Evolutionary conservation across 192 early-diverging fungal genomes (phyloP).

Genomic region (Backusella westeae): DNA sequence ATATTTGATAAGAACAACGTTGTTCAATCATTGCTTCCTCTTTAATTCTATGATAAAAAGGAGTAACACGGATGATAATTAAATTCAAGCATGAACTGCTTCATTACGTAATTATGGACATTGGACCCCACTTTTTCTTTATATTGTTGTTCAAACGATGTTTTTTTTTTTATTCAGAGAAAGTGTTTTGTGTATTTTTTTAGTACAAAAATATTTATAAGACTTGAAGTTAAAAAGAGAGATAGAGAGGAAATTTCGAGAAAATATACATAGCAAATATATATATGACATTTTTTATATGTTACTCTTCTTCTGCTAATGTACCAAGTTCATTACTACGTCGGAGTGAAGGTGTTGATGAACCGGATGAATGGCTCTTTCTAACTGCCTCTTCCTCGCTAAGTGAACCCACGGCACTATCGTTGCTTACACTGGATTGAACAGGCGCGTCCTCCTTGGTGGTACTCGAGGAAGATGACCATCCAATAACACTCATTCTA

Average conservation of each 20-base stretch:
- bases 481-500: slow-evolving; percentile 32
- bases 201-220: neutral
- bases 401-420: slow-evolving; percentile 5
- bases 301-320: slow-evolving; percentile 24
- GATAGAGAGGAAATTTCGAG: neutral
- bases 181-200: too few relatives aligned
- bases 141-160: too few relatives aligned
- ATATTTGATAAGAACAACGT: neutral
- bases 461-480: slow-evolving; percentile 11
- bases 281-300: neutral
- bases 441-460: neutral
- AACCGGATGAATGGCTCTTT: slow-evolving; percentile 12
- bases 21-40: neutral
- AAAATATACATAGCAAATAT: neutral
- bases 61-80: neutral
- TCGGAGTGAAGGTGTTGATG: slow-evolving; percentile 27
- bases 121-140: neutral
- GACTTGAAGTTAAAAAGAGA: neutral
- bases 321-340: slow-evolving; percentile 31
- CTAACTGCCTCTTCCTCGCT: slow-evolving; percentile 1
- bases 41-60: neutral
- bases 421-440: neutral
- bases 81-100: neutral
- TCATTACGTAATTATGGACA: neutral
- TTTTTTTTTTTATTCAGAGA: too few relatives aligned